A percentile compares a stretch with the other conserved stretches of the same genome.
Conservation (phyloP, 2,329 filamentous ascomycete genomes). For the Aspergillus fischeri region DNA sequence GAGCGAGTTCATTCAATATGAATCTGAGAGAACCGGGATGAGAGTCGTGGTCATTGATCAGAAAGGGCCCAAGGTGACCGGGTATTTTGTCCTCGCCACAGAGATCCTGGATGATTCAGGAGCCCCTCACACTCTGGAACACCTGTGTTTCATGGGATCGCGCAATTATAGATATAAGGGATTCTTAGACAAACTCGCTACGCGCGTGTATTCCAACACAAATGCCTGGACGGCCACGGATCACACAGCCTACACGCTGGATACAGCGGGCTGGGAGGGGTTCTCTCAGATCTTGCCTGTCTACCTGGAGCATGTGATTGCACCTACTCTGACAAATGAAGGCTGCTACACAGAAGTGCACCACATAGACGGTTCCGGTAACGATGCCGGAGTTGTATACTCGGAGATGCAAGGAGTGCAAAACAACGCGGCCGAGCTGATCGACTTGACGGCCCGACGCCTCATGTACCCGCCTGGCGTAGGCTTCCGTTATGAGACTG, state of each 20-base stretch:
- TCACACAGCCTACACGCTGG: conserved; percentile 92
- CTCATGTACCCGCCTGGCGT: conserved; percentile 83
- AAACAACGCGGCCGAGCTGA: conserved; percentile 77
- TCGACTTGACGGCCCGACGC: conserved; percentile 76
- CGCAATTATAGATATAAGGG: conserved; percentile 93
- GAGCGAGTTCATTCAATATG: conserved; percentile 87
- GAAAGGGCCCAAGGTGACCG: conserved; percentile 89
- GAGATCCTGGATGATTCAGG: conserved; percentile 98
- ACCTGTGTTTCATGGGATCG: conserved; percentile 84
- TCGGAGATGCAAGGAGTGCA: conserved; percentile 98
- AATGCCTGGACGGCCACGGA: conserved; percentile 98
- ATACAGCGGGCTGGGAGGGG: conserved; percentile 94
- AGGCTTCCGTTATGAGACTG: conserved; percentile 96
- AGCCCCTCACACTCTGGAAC: conserved; percentile 80
- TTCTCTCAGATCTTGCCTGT: conserved; percentile 92
- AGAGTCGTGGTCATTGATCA: conserved; percentile 87
- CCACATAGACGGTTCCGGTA: conserved; percentile 86
- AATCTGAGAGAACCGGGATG: conserved; percentile 91
- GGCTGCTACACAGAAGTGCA: conserved; percentile 94
- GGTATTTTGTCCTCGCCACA: conserved; percentile 92
- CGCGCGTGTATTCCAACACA: conserved; percentile 85
- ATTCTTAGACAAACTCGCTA: conserved; percentile 88
- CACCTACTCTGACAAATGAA: conserved; percentile 88
- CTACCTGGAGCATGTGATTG: conserved; percentile 89
- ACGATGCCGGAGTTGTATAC: conserved; percentile 96